Base-by-base conservation (phyloP, 305 asterid species). In the Rubia tinctorum region DNA sequence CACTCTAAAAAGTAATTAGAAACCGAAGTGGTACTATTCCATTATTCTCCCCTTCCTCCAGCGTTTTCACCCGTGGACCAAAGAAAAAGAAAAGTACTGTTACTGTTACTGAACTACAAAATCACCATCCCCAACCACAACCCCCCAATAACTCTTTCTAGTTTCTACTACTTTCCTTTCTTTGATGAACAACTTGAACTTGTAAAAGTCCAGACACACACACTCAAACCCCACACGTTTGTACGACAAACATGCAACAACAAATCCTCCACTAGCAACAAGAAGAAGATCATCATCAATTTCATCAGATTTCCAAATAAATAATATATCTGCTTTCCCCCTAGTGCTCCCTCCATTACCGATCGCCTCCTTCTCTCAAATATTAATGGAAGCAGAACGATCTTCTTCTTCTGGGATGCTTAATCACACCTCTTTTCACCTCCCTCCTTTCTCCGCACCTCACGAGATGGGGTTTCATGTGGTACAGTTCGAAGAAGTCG, bases 301-400 rank as follows among this genome's bases (percentile, higher is more conserved):
- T n/a, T n/a, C n/a, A n/a, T n/a, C n/a, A n/a, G 14, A 39, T 76
- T 60, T 79, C 76, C 22, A 14, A 47, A 49, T 6, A 51, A 13
- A 53, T 17, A 17, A 53, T 10, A 53, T 53, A n/a, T n/a, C 5
- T 49, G 6, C 55, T 5, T 13, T 5, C 7, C 17, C 18, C 22
- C 5, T 66, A 77, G 81, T 73, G 73, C 86, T 82, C 40, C 77
- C 83, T 78, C 90, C 91, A 76, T 80, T 58, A 20, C 22, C 63
- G 51, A 62, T 80, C 84, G 77, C 17, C 59, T 53, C 15, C 62
- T 58, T 58, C 63, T 58, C 22, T n/a, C 7, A 14, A 4, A 53
- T 34, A 61, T 61, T 63, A 88, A 92, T 90, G 96, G 98, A 88
- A 82, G 95, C 87, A 44, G 91, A 84, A 76, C 84, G 86, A 84